These are phyloP conservation scores for Raddia guianensis DNA, from an alignment of 176 grass and related monocot species.

Conservation along the genomic window DNA sequence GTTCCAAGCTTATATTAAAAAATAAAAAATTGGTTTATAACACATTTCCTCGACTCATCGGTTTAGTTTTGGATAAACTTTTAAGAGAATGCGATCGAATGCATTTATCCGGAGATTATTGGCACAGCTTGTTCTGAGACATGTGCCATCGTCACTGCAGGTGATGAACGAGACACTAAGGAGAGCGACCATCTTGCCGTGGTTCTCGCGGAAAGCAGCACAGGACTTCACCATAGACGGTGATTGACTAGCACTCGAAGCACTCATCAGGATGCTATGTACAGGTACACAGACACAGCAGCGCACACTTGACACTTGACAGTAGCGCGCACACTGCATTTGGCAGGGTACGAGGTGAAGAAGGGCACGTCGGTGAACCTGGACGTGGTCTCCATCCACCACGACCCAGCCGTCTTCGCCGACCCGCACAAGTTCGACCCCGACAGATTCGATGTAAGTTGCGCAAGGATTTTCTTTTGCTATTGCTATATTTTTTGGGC, in stretches of 20 bases:
- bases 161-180: constrained; percentile 68
- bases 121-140: background rate
- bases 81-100: too few species aligned
- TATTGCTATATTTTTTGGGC: too few species aligned
- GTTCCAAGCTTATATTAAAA: too few species aligned
- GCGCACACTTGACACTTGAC: background rate
- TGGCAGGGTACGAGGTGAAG: constrained; percentile 49
- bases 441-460: constrained; percentile 53
- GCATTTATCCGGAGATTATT: background rate
- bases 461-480: too few species aligned
- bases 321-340: background rate
- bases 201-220: constrained; percentile 67
- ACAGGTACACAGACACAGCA: too few species aligned
- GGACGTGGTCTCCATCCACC: constrained; percentile 81
- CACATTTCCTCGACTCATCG: too few species aligned
- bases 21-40: too few species aligned
- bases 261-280: background rate
- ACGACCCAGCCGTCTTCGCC: constrained; percentile 58
- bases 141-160: background rate
- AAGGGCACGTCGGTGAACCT: constrained; percentile 67
- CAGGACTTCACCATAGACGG: constrained; percentile 67
- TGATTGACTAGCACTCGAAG: background rate
- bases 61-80: too few species aligned
- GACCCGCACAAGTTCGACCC: constrained; percentile 55
- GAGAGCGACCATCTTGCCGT: constrained; percentile 70